Conservation (phyloP, 2,329 filamentous ascomycete genomes). For the Bipolaris cookei region DNA sequence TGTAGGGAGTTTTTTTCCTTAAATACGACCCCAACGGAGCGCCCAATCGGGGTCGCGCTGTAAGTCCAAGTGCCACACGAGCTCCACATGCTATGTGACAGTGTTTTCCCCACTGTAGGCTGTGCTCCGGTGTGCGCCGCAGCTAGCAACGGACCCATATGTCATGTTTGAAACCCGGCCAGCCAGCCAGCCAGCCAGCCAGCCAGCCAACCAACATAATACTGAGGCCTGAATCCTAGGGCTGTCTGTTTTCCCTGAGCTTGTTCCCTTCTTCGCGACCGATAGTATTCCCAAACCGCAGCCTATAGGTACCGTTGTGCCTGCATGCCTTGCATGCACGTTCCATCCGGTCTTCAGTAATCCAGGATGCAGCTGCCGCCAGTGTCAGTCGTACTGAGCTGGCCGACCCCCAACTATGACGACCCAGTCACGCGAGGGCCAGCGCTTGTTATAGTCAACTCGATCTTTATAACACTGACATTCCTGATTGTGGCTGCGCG, state of each 20-base stretch:
- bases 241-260: not conserved
- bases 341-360: slow-evolving; percentile 9
- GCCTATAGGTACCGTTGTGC: slow-evolving; percentile 1
- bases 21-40: not conserved
- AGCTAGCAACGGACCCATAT: slow-evolving; percentile 5
- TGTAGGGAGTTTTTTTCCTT: not conserved
- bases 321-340: slow-evolving; percentile 13
- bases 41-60: not conserved
- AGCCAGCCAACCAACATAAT: slow-evolving; percentile 5
- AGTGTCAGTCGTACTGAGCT: slow-evolving; percentile 40
- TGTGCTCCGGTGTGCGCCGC: slow-evolving; percentile 4
- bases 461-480: slow-evolving; percentile 49
- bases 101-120: slow-evolving; percentile 3
- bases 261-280: not conserved
- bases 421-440: slow-evolving; percentile 50
- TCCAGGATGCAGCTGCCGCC: slow-evolving; percentile 40
- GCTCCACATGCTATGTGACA: slow-evolving; percentile 6
- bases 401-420: slow-evolving; percentile 51
- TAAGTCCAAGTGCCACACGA: slow-evolving; percentile 2
- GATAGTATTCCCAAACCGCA: not conserved
- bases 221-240: slow-evolving; percentile 2
- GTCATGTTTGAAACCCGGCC: slow-evolving; percentile 2
- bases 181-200: not conserved
- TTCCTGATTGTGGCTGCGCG: slow-evolving; percentile 46
- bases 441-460: slow-evolving; percentile 50